Conservation (phyloP, 495 filamentous ascomycete species). For the Xylaria grammica region DNA sequence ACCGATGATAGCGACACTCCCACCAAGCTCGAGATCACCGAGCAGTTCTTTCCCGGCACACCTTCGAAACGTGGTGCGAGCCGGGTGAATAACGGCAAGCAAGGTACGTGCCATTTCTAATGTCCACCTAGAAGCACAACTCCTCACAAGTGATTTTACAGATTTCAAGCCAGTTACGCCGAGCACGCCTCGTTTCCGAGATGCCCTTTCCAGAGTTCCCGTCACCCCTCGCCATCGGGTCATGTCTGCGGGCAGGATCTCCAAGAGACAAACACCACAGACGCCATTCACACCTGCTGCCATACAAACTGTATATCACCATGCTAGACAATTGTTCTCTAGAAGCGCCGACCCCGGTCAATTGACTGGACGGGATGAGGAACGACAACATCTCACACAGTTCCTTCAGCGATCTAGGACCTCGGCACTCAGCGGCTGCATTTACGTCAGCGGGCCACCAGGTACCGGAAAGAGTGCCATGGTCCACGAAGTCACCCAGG, state of each 20-base stretch:
- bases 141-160: slow-evolving; percentile 14
- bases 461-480: slow-evolving; percentile 97
- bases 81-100: slow-evolving; percentile 25
- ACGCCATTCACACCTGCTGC: slow-evolving; percentile 68
- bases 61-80: slow-evolving; percentile 35
- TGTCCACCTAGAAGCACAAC: slow-evolving; percentile 8
- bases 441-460: slow-evolving; percentile 94
- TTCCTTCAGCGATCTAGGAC: slow-evolving; percentile 73
- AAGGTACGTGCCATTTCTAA: slow-evolving; percentile 26
- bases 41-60: slow-evolving; percentile 31
- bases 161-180: slow-evolving; percentile 66
- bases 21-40: slow-evolving; percentile 12
- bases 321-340: slow-evolving; percentile 85
- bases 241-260: slow-evolving; percentile 55
- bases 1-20: slow-evolving; percentile 38
- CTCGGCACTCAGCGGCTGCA: slow-evolving; percentile 72
- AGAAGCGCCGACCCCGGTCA: slow-evolving; percentile 74
- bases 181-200: slow-evolving; percentile 62
- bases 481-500: slow-evolving; percentile 75
- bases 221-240: slow-evolving; percentile 55
- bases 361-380: slow-evolving; percentile 82
- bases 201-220: slow-evolving; percentile 52
- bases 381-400: slow-evolving; percentile 68
- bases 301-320: slow-evolving; percentile 77
- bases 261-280: slow-evolving; percentile 59